Evolutionary conservation across 116 monocot genomes (phyloP), one percentile per base, ranked within the genome.

Genomic region (Zostera marina): DNA sequence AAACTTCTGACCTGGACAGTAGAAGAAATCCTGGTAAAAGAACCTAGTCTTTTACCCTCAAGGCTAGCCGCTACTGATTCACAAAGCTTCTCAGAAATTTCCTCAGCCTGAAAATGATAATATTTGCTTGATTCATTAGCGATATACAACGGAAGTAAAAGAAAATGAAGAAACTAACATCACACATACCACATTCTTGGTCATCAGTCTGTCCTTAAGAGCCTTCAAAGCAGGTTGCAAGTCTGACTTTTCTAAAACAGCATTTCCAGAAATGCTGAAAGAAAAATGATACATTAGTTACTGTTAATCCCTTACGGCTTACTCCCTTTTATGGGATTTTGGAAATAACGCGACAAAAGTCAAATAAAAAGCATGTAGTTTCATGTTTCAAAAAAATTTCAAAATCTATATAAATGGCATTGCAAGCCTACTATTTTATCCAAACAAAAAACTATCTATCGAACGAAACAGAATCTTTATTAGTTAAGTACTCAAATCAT

Each of bases 1-100:
- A 65, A 45, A 61, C 4, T 0, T 56, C 43, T 60, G 40, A 84
- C 94, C 85, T 94, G 84, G 48, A 94, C 94, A 49, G 94, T 94
- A 41, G 94, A 88, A 59, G 94, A 88, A 44, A 92, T 52, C 73
- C 94, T 88, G 6, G 88, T 94, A 55, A 94, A 94, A 24, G 94
- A 94, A 45, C 94, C 94, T 15, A 94, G 69, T 68, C 73, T 96
- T 66, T 96, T 96, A 24, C 96, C 96, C 67, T 85, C 89, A 70
- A 89, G 96, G 54, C 96, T 89, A 70, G 85, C 80, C 11, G 85
- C 79, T 12, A 96, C 84, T 19, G 96, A 96, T 72, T 96, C 96
- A 64, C 90, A 89, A 76, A 96, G 82, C 69, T 85, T 94, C 68
- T 96, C 96, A 58, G 89, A 89, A 65, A 96, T 96, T 74, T 96